Percentiles rank a stretch among this genome's conserved stretches.
Evolutionary conservation across 768 basidiomycete genomes (phyloP).

Genomic region (Krasilnikovozyma curviuscula): DNA sequence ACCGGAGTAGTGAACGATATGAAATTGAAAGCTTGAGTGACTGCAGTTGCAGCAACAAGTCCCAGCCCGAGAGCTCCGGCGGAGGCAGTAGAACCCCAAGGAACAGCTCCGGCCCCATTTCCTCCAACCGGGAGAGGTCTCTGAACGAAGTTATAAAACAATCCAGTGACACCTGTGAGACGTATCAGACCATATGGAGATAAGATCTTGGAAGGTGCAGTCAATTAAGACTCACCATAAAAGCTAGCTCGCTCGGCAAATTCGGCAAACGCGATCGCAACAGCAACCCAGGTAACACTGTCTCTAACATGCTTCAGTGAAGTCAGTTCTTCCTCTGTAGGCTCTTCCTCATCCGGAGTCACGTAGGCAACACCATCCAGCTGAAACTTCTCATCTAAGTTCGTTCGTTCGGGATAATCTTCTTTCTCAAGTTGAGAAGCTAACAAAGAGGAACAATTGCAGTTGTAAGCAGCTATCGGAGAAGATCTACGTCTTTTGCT

Average conservation of each 20-base stretch:
- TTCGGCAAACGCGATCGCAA: too few species aligned
- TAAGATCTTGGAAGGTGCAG: slow-evolving; percentile 20
- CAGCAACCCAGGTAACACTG: too few species aligned
- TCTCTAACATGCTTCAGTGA: too few species aligned
- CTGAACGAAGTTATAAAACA: slow-evolving; percentile 14
- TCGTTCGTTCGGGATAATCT: too few species aligned
- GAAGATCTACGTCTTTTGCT: too few species aligned
- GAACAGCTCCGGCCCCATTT: slow-evolving; percentile 21
- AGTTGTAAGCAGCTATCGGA: too few species aligned
- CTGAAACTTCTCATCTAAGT: too few species aligned
- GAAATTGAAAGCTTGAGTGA: slow-evolving; percentile 16
- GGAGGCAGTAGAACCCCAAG: slow-evolving; percentile 14
- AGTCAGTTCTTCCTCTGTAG: too few species aligned
- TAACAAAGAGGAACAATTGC: too few species aligned
- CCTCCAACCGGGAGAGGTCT: slow-evolving; percentile 20
- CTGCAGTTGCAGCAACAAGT: not conserved
- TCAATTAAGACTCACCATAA: not conserved
- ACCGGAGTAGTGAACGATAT: slow-evolving; percentile 22
- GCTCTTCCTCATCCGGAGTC: too few species aligned
- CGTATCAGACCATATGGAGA: not conserved
- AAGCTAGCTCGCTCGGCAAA: slow-evolving; percentile 20
- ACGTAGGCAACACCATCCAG: too few species aligned
- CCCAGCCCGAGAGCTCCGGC: slow-evolving; percentile 23
- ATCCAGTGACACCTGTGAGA: not conserved
- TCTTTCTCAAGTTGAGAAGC: too few species aligned